These are phyloP conservation scores for Penicillium sp. DNA, from an alignment of 2,329 filamentous ascomycete genomes.

Conservation along the genomic window DNA sequence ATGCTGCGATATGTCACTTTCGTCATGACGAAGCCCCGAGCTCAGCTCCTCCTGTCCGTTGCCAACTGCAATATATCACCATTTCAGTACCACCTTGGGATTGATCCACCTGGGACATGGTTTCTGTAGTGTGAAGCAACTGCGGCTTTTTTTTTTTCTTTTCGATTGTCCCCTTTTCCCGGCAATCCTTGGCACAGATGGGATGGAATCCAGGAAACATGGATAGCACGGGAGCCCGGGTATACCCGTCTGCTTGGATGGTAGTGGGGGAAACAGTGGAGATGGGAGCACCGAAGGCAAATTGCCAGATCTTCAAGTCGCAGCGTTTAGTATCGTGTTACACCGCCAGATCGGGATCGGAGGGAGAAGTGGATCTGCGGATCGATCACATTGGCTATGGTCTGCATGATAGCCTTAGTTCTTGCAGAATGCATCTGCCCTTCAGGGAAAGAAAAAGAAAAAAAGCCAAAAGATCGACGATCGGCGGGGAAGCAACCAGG, in stretches of 20 bases:
- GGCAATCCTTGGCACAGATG: too few species aligned
- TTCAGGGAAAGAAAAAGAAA: not conserved
- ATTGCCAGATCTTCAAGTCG: constrained; percentile 7
- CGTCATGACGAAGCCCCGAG: constrained; percentile 10
- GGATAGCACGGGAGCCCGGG: constrained; percentile 2
- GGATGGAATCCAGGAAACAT: too few species aligned
- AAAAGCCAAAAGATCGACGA: constrained; percentile 11
- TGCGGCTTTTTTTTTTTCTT: constrained; percentile 10
- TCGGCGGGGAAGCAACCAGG: constrained; percentile 2
- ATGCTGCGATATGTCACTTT: constrained; percentile 25
- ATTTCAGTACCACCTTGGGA: constrained; percentile 16
- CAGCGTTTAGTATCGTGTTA: constrained; percentile 17
- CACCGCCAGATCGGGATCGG: constrained; percentile 23
- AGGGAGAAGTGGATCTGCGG: constrained; percentile 8
- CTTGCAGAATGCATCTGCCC: constrained; percentile 5
- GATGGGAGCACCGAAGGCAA: constrained; percentile 5
- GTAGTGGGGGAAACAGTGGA: constrained; percentile 2
- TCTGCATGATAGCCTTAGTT: constrained; percentile 1
- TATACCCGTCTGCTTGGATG: constrained; percentile 5
- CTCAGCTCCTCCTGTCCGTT: constrained; percentile 16
- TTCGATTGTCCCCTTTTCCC: not conserved
- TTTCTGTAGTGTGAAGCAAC: too few species aligned
- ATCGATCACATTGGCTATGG: constrained; percentile 19
- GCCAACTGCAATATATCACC: constrained; percentile 17
- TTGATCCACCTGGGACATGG: constrained; percentile 2